Percentiles rank a stretch among this genome's conserved stretches.
These are phyloP conservation scores for Priceomyces medius DNA, from an alignment of 805 yeast species.

Conservation along the genomic window DNA sequence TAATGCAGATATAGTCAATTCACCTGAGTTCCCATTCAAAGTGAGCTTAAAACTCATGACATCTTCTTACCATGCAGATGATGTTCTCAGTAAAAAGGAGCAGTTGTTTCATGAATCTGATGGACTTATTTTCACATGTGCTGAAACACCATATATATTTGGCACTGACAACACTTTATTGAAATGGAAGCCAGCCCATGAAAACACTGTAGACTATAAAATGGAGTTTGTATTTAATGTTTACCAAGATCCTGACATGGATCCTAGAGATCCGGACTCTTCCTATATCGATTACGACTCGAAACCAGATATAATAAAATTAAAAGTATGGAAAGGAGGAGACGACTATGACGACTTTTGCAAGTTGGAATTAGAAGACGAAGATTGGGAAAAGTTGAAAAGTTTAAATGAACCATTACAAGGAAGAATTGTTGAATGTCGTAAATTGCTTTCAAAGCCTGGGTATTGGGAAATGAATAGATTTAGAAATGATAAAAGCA, in stretches of 20 bases:
- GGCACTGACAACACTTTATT: conserved; percentile 86
- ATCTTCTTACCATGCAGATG: conserved; percentile 71
- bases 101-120: conserved; percentile 85
- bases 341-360: conserved; percentile 63
- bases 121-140: conserved; percentile 91
- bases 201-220: conserved; percentile 89
- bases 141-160: conserved; percentile 78
- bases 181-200: conserved; percentile 97
- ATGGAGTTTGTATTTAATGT: conserved; percentile 59
- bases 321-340: conserved; percentile 79
- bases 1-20: conserved; percentile 70
- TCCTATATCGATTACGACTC: conserved; percentile 80
- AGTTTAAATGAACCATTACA: conserved; percentile 74
- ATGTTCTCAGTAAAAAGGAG: conserved; percentile 69
- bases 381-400: conserved; percentile 80
- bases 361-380: conserved; percentile 58
- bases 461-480: conserved; percentile 82
- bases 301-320: conserved; percentile 60
- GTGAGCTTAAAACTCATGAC: conserved; percentile 87
- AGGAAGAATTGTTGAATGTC: conserved; percentile 85
- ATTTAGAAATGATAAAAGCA: conserved; percentile 88
- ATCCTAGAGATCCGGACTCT: conserved; percentile 64
- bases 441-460: conserved; percentile 52
- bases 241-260: conserved; percentile 61
- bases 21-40: conserved; percentile 72